Conservation (phyloP, 208 protist genomes). For the Jaenimonas drosophilae region DNA sequence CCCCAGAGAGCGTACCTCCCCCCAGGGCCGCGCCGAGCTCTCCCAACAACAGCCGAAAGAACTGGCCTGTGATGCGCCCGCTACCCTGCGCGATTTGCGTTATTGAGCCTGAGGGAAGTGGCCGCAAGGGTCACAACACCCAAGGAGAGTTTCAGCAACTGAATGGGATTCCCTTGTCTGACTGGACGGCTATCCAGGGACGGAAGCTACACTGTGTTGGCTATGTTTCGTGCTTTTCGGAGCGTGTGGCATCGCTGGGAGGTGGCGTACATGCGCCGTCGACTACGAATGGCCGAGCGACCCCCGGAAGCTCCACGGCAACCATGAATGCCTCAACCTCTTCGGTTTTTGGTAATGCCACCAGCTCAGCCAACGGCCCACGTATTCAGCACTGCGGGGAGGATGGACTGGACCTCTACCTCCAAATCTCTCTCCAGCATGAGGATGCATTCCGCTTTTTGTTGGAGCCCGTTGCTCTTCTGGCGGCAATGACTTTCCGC, state of each 20-base stretch:
- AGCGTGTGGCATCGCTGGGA: background rate
- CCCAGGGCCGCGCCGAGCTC: background rate
- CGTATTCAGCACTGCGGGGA: background rate
- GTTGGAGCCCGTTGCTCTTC: conserved; percentile 53
- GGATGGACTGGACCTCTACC: conserved; percentile 32
- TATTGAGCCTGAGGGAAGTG: conserved; percentile 39
- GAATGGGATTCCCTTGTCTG: conserved; percentile 1
- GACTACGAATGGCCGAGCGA: background rate
- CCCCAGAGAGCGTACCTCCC: background rate
- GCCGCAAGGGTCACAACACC: conserved; percentile 7
- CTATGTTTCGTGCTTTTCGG: conserved; percentile 41
- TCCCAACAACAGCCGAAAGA: background rate
- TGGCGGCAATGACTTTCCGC: conserved; percentile 73
- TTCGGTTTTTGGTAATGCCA: too few relatives aligned
- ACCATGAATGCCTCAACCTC: too few relatives aligned
- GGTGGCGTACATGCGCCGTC: background rate
- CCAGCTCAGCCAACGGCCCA: too few relatives aligned
- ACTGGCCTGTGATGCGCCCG: conserved; percentile 37
- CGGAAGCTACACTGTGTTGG: conserved; percentile 56
- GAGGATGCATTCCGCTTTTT: conserved; percentile 36
- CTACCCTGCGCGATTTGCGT: conserved; percentile 76
- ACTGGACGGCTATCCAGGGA: conserved; percentile 35
- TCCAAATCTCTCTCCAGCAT: conserved; percentile 66
- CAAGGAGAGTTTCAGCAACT: background rate
- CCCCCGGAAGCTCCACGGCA: too few relatives aligned